Evolutionary conservation across 306 rosid genomes (phyloP).

Genomic region (Medicago ruthenica): DNA sequence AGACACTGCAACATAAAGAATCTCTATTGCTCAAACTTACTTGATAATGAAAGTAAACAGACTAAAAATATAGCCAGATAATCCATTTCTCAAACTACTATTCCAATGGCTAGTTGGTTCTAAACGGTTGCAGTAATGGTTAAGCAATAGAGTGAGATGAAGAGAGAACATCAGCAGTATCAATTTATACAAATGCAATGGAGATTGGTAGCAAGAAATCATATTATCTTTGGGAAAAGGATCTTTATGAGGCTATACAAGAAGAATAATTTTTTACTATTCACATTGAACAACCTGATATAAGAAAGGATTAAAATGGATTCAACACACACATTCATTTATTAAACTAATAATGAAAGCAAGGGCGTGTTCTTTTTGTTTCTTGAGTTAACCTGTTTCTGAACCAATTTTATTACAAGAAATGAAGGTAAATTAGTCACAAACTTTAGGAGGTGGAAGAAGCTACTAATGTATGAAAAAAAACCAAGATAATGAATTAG

Average conservation of each 20-base stretch:
- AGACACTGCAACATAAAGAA: background rate
- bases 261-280: background rate
- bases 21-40: constrained; percentile 45
- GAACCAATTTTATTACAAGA: constrained; percentile 19
- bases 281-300: background rate
- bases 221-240: constrained; percentile 22
- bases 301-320: background rate
- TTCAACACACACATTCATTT: constrained; percentile 3
- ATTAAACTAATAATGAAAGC: constrained; percentile 25
- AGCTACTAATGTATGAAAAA: constrained; percentile 9
- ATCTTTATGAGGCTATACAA: constrained; percentile 49
- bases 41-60: constrained; percentile 51
- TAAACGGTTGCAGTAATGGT: background rate
- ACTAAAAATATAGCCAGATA: constrained; percentile 46
- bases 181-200: constrained; percentile 39
- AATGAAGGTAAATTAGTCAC: constrained; percentile 36
- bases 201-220: constrained; percentile 18
- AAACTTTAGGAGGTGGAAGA: constrained; percentile 38
- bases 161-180: constrained; percentile 9
- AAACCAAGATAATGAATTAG: background rate
- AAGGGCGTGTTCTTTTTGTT: constrained; percentile 36
- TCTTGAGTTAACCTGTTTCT: constrained; percentile 8
- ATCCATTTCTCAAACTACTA: constrained; percentile 42
- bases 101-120: constrained; percentile 11
- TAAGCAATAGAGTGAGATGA: background rate